Base-by-base conservation (phyloP, 176 grass and related monocot species). In the Triticum timopheevii region DNA sequence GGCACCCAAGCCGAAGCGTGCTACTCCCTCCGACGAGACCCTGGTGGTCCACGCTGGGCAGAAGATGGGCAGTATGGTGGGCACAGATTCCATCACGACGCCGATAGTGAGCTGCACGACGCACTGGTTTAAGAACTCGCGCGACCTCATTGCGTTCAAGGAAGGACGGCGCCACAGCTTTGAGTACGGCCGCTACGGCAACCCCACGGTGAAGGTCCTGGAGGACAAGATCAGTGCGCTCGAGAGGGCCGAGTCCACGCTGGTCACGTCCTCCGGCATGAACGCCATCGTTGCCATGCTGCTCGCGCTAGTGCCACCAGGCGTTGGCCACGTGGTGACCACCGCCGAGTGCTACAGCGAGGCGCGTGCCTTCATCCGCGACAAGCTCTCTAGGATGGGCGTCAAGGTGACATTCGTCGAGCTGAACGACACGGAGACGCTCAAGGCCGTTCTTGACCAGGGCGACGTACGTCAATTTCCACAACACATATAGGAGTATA, bases 221-320 rank as follows among this genome's bases (percentile, higher is more conserved):
- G 85, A 97, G 45, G 91, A 96, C 20, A 93, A 96, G 87, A 93
- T 93, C 82, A 93, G 94, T 65, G 91, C 87, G 19, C 59, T 89
- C 54, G 87, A 93, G 84, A 87, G 84, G 77, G 91, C 91, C 54
- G 87, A 93, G 80, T 89, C 91, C 8, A 93, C 80, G 5, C 19
- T 89, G 50, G 89, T 90, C 47, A 87, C 87, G 20, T 81, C 87
- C 56, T 93, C 84, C 59, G 91, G 91, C 56, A 93, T 93, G 91
- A 89, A 93, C 27, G 91, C 91, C n/a, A 93, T 87, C 68, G 87
- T 93, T 33, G 84, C 91, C 23, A 87, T 71, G 87, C 73, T 93
- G 13, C 81, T 75, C 10, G 34, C 84, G 19, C 65, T 93, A 10
- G 87, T 93, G 72, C 91, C 91, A 62, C 87, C 83, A 31, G 87